Percentiles rank a stretch among this genome's conserved stretches.
phyloP scores from a whole-genome alignment of 768 basidiomycete species.

The Tulasnella sp. region DNA sequence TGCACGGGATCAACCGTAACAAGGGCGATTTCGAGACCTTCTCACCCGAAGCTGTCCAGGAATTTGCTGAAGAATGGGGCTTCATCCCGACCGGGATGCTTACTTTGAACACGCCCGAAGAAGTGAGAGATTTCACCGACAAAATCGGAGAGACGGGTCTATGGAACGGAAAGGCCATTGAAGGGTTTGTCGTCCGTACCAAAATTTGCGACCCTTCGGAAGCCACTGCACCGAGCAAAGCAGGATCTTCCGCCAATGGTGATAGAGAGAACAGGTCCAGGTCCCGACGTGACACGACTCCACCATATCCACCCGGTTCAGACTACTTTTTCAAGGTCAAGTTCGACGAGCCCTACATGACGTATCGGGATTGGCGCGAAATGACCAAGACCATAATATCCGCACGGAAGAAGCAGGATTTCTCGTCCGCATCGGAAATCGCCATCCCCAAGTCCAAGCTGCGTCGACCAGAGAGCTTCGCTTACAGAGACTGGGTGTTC shows the following conservation, averaged over 20 bases:
- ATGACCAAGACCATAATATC: conserved; percentile 70
- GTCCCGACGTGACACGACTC: neutral
- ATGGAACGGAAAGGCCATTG: conserved; percentile 79
- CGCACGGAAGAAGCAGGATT: conserved; percentile 15
- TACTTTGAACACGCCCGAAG: conserved; percentile 48
- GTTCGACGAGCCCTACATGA: conserved; percentile 97
- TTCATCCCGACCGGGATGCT: conserved; percentile 71
- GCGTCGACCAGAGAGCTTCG: conserved; percentile 63
- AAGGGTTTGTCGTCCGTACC: conserved; percentile 91
- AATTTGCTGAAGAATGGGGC: conserved; percentile 84
- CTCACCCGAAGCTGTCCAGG: conserved; percentile 55
- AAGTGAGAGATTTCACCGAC: conserved; percentile 66
- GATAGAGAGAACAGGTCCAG: neutral
- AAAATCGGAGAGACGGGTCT: conserved; percentile 56
- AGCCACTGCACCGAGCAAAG: neutral
- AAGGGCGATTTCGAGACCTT: conserved; percentile 62
- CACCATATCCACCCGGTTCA: conserved; percentile 66
- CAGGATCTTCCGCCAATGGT: neutral
- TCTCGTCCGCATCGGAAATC: conserved; percentile 19
- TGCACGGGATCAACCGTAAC: conserved; percentile 82
- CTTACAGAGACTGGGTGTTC: conserved; percentile 80
- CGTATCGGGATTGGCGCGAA: conserved; percentile 97
- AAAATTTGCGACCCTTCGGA: conserved; percentile 34
- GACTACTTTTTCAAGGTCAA: conserved; percentile 99
- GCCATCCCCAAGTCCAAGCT: conserved; percentile 58